Conservation (phyloP, 257 asterid species). For the Striga asiatica region DNA sequence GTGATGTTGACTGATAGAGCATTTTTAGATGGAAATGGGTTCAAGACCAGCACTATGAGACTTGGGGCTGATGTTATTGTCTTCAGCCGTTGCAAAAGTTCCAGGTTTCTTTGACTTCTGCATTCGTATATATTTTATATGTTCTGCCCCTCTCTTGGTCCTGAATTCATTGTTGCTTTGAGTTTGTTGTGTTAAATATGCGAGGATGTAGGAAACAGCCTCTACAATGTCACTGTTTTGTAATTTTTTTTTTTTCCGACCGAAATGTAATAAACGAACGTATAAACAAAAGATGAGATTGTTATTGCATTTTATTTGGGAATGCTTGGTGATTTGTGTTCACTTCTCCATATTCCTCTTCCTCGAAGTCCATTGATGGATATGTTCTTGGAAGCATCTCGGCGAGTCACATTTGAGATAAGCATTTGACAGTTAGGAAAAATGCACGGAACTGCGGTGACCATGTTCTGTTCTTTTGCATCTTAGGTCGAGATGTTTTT, state of each 20-base stretch:
- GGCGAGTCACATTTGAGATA: not conserved
- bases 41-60: conserved; percentile 95
- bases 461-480: conserved; percentile 1
- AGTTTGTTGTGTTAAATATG: not conserved
- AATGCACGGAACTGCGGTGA: not conserved
- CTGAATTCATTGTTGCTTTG: not conserved
- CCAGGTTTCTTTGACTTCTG: conserved; percentile 35
- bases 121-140: not conserved
- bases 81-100: conserved; percentile 51
- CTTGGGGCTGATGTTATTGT: conserved; percentile 90
- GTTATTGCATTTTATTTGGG: conserved; percentile 3
- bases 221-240: not conserved
- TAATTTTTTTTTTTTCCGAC: no score
- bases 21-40: conserved; percentile 91
- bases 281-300: no score
- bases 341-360: not conserved
- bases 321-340: not conserved
- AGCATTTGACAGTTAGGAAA: not conserved
- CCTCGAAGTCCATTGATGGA: not conserved
- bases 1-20: conserved; percentile 19
- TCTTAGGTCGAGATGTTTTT: not conserved
- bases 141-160: not conserved
- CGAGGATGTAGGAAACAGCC: not conserved
- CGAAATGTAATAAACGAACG: no score
- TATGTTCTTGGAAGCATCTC: not conserved